Percentiles rank a stretch among this genome's conserved stretches.
phyloP scores from a whole-genome alignment of 2,329 filamentous ascomycete genomes.

The Xylariaceae sp. region DNA sequence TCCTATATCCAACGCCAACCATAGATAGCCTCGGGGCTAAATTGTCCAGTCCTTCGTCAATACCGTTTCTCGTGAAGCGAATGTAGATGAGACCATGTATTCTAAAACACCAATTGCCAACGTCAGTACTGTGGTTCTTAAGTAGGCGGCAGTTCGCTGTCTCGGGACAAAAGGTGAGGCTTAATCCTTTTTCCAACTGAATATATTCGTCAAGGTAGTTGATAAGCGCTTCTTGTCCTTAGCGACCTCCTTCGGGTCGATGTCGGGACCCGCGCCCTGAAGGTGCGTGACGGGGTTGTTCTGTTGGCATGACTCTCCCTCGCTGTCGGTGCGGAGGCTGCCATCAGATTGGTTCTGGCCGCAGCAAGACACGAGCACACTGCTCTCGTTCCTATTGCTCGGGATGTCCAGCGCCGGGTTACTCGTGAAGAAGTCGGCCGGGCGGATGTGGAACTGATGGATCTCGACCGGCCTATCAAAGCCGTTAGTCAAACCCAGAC shows the following conservation, averaged over 20 bases:
- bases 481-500: constrained; percentile 4
- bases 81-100: no score
- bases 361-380: constrained; percentile 44
- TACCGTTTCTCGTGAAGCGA: no score
- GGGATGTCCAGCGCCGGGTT: constrained; percentile 53
- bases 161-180: background rate
- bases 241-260: constrained; percentile 28
- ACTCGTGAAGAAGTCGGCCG: constrained; percentile 50
- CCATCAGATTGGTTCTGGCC: constrained; percentile 9
- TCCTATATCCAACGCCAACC: background rate
- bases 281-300: constrained; percentile 37
- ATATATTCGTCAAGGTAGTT: constrained; percentile 26
- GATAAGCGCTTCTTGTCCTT: constrained; percentile 28
- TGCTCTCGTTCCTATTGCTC: constrained; percentile 41
- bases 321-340: constrained; percentile 6
- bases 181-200: constrained; percentile 32
- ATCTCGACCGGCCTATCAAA: constrained; percentile 50
- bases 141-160: background rate
- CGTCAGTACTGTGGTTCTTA: no score
- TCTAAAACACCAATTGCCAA: no score
- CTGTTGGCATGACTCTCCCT: constrained; percentile 26
- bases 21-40: no score
- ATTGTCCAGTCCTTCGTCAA: no score
- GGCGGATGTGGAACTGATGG: constrained; percentile 49
- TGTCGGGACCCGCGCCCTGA: constrained; percentile 36